Base-by-base conservation (phyloP, 305 asterid genomes). In the Coffea humblotiana region DNA sequence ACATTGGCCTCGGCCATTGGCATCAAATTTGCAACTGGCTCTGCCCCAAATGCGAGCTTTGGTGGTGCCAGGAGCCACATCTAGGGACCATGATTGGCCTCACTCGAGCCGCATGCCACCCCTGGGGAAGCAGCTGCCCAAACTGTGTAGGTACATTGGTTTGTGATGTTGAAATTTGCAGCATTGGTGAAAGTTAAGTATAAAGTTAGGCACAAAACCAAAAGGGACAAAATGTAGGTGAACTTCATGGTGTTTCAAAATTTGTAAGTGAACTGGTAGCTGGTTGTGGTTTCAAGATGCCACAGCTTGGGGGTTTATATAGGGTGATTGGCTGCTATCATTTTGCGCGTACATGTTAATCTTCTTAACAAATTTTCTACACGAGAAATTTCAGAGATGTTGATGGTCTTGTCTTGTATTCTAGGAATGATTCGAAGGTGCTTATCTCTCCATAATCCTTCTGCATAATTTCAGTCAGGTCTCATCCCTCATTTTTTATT, bases 71-170 rank as follows among this genome's bases (percentile, higher is more conserved):
- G 85, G 74, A 18, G 88, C 77, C 0, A 77, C 85, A 7, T 79
- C n/a, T 8, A 84, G 47, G 4, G 12, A 45, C 88, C 88, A 84
- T 0, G 74, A 58, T 43, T 87, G 84, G 58, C 87, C 88, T 6
- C 0, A 18, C 4, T 83, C 78, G 40, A 87, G 87, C 2, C 74
- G 76, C 51, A 37, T 51, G 5, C 88, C 88, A 2, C 86, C 90
- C 90, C 88, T 8, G 88, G 82, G 0, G 75, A 64, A 0, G 88
- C 83, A 1, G 90, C 90, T 0, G 88, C 90, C 90, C 90, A 83
- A 1, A 86, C 85, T 1, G 89, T 60, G 84, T 75, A 81, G 3
- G 67, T 52, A 8, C 89, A 86, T 9, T 67, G 77, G 84, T 86
- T 83, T 6, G 29, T 45, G 66, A 83, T 58, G 27, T 81, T 71